These are phyloP conservation scores for Apophysomyces sp. DNA, from an alignment of 371 early-diverging fungal genomes.

Conservation along the genomic window DNA sequence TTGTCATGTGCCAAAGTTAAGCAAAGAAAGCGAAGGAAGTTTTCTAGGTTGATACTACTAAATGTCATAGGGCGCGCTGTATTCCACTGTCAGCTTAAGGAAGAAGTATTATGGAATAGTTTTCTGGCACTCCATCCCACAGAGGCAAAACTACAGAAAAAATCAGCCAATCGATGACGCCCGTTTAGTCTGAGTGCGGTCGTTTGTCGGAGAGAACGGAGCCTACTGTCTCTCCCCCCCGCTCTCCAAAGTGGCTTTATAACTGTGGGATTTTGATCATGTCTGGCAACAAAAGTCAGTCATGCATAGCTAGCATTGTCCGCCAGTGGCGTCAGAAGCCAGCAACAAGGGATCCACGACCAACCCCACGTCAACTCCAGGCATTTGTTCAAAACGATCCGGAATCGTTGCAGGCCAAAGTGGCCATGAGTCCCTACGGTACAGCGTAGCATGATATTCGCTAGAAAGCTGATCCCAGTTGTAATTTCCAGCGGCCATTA, in stretches of 20 bases:
- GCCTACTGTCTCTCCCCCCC: background rate
- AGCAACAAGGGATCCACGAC: background rate
- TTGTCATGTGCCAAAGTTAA: no score
- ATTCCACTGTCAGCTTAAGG: no score
- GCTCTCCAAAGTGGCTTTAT: background rate
- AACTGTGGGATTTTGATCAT: background rate
- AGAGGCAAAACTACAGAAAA: no score
- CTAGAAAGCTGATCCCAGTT: background rate
- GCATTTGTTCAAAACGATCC: background rate
- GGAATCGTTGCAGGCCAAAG: background rate
- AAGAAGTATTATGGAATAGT: no score
- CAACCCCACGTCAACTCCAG: background rate
- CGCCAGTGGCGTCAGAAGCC: background rate
- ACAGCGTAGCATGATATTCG: background rate
- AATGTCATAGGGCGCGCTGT: no score
- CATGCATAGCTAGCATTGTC: background rate
- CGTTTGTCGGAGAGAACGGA: background rate
- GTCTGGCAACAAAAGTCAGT: background rate
- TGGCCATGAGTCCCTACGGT: background rate
- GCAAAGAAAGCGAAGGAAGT: no score
- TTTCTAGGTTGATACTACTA: no score
- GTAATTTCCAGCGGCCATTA: background rate
- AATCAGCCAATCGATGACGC: background rate
- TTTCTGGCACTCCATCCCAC: no score
- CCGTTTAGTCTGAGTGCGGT: background rate